phyloP scores from a whole-genome alignment of 2,329 filamentous ascomycete genomes.

The Aotearoamyces nothofagi region DNA sequence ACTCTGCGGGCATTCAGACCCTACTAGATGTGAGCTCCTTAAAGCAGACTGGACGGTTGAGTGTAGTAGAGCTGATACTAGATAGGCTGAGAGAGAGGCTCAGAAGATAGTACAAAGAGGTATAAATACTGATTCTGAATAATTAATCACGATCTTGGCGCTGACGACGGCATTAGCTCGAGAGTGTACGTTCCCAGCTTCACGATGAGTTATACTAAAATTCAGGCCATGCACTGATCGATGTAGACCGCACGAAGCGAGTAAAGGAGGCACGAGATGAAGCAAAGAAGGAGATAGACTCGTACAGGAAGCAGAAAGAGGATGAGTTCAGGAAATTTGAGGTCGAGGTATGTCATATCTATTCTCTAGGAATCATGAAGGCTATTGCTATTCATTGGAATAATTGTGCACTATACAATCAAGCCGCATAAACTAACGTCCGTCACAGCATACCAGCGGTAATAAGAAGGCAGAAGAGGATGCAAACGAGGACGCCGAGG shows the following conservation, averaged over 20 bases:
- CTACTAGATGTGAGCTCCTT: constrained; percentile 76
- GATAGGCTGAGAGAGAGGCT: constrained; percentile 87
- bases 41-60: constrained; percentile 1
- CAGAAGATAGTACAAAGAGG: constrained; percentile 99
- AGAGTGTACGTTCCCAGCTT: constrained; percentile 79
- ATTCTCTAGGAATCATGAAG: no score
- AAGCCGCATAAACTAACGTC: no score
- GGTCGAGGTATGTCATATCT: constrained; percentile 34
- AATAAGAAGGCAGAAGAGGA: constrained; percentile 73
- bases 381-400: no score
- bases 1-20: constrained; percentile 96
- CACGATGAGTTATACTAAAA: no score
- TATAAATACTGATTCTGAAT: constrained; percentile 24
- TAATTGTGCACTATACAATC: no score
- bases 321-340: constrained; percentile 92
- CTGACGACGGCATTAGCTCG: constrained; percentile 42
- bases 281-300: constrained; percentile 94
- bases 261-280: constrained; percentile 94
- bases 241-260: constrained; percentile 77
- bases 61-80: constrained; percentile 1
- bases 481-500: constrained; percentile 67
- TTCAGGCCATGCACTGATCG: no score
- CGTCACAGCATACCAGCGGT: constrained; percentile 67
- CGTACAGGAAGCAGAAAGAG: constrained; percentile 81
- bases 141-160: constrained; percentile 5